A percentile compares a stretch with the other conserved stretches of the same genome.
Conservation (phyloP, 2,329 filamentous ascomycete genomes). For the Cadophora luteo-olivacea region DNA sequence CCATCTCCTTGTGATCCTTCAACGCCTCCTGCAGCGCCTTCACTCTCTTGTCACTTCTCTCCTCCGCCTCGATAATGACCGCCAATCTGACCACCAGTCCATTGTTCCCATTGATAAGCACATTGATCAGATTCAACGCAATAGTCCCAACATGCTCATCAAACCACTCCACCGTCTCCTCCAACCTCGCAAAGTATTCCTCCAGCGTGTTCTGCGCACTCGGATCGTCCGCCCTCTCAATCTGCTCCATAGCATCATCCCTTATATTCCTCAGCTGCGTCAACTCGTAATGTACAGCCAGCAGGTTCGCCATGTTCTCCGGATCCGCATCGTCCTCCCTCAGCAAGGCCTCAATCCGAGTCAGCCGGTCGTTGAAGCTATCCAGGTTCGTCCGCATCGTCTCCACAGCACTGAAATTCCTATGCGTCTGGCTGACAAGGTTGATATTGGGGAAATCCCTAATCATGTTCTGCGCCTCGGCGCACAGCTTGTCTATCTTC, state of each 20-base stretch:
- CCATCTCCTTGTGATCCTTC: slow-evolving; percentile 94
- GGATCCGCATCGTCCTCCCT: slow-evolving; percentile 82
- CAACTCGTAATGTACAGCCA: slow-evolving; percentile 89
- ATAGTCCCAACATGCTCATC: slow-evolving; percentile 92
- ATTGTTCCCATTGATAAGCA: slow-evolving; percentile 86
- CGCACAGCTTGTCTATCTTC: slow-evolving; percentile 96
- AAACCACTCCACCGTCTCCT: slow-evolving; percentile 91
- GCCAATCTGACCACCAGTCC: slow-evolving; percentile 90
- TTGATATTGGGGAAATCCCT: slow-evolving; percentile 95
- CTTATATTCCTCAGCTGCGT: slow-evolving; percentile 91
- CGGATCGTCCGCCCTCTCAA: slow-evolving; percentile 75
- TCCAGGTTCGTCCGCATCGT: slow-evolving; percentile 92
- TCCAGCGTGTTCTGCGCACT: slow-evolving; percentile 82
- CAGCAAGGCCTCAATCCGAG: slow-evolving; percentile 78
- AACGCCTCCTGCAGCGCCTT: slow-evolving; percentile 92
- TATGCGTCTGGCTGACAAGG: slow-evolving; percentile 88
- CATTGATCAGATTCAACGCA: slow-evolving; percentile 86
- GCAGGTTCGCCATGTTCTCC: slow-evolving; percentile 89
- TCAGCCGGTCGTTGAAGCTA: slow-evolving; percentile 80
- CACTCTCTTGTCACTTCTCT: slow-evolving; percentile 93
- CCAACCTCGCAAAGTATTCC: slow-evolving; percentile 87
- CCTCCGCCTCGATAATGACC: slow-evolving; percentile 91
- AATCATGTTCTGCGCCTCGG: slow-evolving; percentile 97
- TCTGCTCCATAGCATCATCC: slow-evolving; percentile 97
- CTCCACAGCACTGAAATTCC: slow-evolving; percentile 94